Percentiles rank a stretch among this genome's conserved stretches.
phyloP scores from a whole-genome alignment of 2,329 filamentous ascomycete species.

The Phyllosticta citribraziliensis region DNA sequence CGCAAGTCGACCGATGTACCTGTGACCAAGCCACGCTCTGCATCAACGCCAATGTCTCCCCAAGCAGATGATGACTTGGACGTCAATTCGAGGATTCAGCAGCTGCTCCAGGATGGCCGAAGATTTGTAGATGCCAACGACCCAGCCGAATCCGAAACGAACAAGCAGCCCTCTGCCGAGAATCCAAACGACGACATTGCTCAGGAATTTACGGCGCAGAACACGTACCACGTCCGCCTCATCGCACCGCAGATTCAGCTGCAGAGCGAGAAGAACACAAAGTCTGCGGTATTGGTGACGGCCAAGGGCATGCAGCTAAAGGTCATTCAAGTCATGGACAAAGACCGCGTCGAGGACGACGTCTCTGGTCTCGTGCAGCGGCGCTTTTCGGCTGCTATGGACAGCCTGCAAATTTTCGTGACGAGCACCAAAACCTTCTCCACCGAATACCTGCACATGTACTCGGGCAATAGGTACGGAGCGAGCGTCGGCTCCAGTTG shows the following conservation, averaged over 20 bases:
- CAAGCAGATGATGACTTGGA: conserved; percentile 53
- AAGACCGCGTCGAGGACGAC: conserved; percentile 79
- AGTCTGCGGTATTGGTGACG: conserved; percentile 91
- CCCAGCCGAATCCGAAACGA: conserved; percentile 26
- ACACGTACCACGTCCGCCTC: conserved; percentile 86
- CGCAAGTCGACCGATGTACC: conserved; percentile 36
- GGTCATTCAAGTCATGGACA: conserved; percentile 96
- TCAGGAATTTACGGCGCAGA: conserved; percentile 79
- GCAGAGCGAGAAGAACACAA: conserved; percentile 95
- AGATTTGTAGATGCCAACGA: conserved; percentile 71
- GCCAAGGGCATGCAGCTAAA: conserved; percentile 98
- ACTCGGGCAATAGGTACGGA: conserved; percentile 89
- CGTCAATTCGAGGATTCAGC: conserved; percentile 75
- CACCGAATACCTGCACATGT: conserved; percentile 77
- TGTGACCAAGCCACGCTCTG: conserved; percentile 12
- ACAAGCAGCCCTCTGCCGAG: conserved; percentile 22
- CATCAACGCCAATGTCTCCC: conserved; percentile 21
- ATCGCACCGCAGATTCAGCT: conserved; percentile 97
- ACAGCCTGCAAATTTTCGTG: conserved; percentile 96
- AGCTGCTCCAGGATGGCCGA: conserved; percentile 74
- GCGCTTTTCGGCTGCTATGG: conserved; percentile 89
- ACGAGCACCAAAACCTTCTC: conserved; percentile 86
- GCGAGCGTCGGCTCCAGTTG: conserved; percentile 75
- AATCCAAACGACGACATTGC: conserved; percentile 60
- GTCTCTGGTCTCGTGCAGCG: conserved; percentile 93